A percentile compares a stretch with the other conserved stretches of the same genome.
phyloP scores from a whole-genome alignment of 179 eudicot species.

The Spergularia azorica region DNA sequence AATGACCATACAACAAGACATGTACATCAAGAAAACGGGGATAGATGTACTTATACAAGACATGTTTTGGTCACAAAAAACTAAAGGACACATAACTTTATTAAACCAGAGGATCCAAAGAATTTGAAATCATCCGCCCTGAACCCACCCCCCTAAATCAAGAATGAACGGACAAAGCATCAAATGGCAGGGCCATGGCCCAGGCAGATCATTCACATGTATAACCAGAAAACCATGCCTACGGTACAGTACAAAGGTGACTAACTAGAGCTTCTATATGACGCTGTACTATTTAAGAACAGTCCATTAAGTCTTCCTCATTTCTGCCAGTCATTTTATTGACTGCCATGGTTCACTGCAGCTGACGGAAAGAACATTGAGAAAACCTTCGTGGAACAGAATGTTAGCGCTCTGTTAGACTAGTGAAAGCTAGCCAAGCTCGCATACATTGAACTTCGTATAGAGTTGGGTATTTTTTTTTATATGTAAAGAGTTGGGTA shows the following conservation, averaged over 20 bases:
- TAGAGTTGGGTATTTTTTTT: not conserved
- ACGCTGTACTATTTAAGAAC: too few relatives aligned
- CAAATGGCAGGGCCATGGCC: not conserved
- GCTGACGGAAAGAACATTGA: conserved; percentile 8
- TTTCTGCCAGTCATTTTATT: not conserved
- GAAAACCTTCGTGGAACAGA: too few relatives aligned
- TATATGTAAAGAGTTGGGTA: conserved; percentile 22
- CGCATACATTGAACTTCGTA: not conserved
- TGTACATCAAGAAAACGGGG: not conserved
- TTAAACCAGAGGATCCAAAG: not conserved
- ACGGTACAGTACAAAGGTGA: not conserved
- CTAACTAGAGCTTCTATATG: not conserved
- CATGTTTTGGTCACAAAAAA: not conserved
- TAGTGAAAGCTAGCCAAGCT: not conserved
- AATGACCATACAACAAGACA: not conserved
- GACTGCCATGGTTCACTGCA: not conserved
- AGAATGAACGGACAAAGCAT: not conserved
- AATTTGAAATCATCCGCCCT: not conserved
- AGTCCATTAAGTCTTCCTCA: not conserved
- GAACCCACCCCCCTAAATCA: too few relatives aligned
- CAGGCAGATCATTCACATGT: conserved; percentile 12
- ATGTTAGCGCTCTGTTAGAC: not conserved
- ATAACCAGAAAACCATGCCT: not conserved
- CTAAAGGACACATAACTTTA: conserved; percentile 5
- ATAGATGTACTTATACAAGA: not conserved